Evolutionary conservation across 192 early-diverging fungal species (phyloP).

Genomic region (Phlyctochytrium planicorne): DNA sequence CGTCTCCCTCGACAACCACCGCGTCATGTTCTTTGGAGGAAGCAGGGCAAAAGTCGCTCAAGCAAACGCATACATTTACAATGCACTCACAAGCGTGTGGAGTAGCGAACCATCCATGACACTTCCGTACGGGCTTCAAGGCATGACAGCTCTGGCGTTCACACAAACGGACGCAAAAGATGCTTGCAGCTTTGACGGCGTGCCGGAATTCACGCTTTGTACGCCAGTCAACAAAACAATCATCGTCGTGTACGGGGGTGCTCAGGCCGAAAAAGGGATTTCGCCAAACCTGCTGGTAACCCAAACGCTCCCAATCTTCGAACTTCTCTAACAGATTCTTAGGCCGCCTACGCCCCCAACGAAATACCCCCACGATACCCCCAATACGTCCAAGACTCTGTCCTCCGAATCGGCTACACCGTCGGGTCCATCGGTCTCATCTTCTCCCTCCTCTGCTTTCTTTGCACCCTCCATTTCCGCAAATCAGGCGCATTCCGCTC

Average conservation of each 20-base stretch:
- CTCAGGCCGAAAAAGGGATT: not conserved
- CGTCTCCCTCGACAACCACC: not conserved
- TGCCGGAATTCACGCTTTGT: not conserved
- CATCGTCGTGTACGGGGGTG: constrained; percentile 12
- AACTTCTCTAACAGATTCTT: no score
- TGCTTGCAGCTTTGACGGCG: constrained; percentile 1
- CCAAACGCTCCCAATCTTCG: not conserved
- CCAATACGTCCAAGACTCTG: not conserved
- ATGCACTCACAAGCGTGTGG: constrained; percentile 3
- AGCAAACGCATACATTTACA: not conserved
- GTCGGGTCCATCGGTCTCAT: constrained; percentile 10
- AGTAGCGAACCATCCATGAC: not conserved
- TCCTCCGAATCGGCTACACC: constrained; percentile 7
- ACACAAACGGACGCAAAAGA: not conserved
- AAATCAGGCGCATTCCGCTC: constrained; percentile 9
- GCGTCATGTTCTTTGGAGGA: constrained; percentile 11
- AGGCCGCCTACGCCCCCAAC: not conserved
- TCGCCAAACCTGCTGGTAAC: constrained; percentile 10
- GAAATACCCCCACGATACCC: not conserved
- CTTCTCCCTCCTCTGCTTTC: not conserved
- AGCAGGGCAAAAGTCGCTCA: constrained; percentile 1
- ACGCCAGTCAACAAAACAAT: constrained; percentile 6
- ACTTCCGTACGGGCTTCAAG: not conserved
- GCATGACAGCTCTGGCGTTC: not conserved
- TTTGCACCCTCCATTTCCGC: not conserved